Conservation (phyloP, 805 yeast species). For the Pichia gijzeniarum region DNA sequence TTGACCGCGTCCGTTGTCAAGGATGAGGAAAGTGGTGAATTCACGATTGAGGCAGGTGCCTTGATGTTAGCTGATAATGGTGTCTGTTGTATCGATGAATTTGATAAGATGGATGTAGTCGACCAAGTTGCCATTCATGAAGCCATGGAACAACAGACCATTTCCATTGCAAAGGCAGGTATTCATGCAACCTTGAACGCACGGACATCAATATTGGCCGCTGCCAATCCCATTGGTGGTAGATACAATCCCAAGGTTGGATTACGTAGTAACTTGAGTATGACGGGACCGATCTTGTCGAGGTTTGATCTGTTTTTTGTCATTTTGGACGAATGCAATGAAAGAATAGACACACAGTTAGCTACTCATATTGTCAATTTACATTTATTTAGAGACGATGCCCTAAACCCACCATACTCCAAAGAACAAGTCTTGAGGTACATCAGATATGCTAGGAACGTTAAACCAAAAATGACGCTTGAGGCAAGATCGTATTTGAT, state of each 20-base stretch:
- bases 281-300: conserved; percentile 99
- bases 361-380: conserved; percentile 90
- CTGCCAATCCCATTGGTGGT: conserved; percentile 99
- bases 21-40: conserved; percentile 96
- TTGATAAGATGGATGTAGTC: conserved; percentile 91
- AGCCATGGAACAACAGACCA: conserved; percentile 99
- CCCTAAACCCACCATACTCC: conserved; percentile 81
- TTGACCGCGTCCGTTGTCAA: conserved; percentile 95
- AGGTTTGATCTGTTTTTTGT: conserved; percentile 95
- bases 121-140: conserved; percentile 99
- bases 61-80: conserved; percentile 98
- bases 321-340: conserved; percentile 90
- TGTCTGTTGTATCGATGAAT: conserved; percentile 96
- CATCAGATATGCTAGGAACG: conserved; percentile 86
- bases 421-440: conserved; percentile 86
- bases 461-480: conserved; percentile 80
- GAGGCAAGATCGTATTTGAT: conserved; percentile 77
- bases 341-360: conserved; percentile 77
- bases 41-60: conserved; percentile 98
- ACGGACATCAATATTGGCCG: conserved; percentile 91
- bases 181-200: conserved; percentile 97
- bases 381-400: conserved; percentile 86
- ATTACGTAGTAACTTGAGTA: conserved; percentile 76
- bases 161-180: conserved; percentile 97
- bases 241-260: conserved; percentile 85